These are phyloP conservation scores for Apiospora hydei DNA, from an alignment of 2,329 filamentous ascomycete genomes.

Conservation along the genomic window DNA sequence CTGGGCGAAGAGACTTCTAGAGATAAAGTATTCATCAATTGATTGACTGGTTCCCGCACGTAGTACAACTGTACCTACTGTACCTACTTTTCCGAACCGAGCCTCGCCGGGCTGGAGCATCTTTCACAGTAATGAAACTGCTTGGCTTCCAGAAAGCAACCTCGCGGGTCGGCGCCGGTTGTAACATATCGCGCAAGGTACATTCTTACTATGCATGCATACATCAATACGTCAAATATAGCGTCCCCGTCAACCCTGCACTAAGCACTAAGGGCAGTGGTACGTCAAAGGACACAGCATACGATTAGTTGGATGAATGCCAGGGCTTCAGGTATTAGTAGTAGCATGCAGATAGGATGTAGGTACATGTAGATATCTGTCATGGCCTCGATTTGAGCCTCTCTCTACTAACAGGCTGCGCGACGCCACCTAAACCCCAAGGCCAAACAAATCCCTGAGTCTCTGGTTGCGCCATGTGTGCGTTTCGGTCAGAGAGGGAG, in stretches of 20 bases:
- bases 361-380: background rate
- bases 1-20: slow-evolving; percentile 5
- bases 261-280: background rate
- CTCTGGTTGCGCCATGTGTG: background rate
- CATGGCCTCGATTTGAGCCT: slow-evolving; percentile 14
- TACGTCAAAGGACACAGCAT: background rate
- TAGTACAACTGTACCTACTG: background rate
- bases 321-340: background rate
- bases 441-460: background rate
- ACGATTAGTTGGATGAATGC: background rate
- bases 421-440: slow-evolving; percentile 2
- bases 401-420: background rate
- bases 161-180: background rate
- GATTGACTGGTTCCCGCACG: background rate
- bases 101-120: background rate
- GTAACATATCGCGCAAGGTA: background rate
- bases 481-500: slow-evolving; percentile 6
- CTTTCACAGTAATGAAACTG: slow-evolving; percentile 15
- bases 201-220: background rate
- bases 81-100: background rate
- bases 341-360: too few species aligned
- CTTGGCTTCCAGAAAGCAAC: background rate
- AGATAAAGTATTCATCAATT: slow-evolving; percentile 4
- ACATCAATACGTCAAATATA: background rate
- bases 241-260: background rate